Percentiles rank a stretch among this genome's conserved stretches.
Evolutionary conservation across 306 rosid genomes (phyloP).

Genomic region (Acacia melanoxylon): DNA sequence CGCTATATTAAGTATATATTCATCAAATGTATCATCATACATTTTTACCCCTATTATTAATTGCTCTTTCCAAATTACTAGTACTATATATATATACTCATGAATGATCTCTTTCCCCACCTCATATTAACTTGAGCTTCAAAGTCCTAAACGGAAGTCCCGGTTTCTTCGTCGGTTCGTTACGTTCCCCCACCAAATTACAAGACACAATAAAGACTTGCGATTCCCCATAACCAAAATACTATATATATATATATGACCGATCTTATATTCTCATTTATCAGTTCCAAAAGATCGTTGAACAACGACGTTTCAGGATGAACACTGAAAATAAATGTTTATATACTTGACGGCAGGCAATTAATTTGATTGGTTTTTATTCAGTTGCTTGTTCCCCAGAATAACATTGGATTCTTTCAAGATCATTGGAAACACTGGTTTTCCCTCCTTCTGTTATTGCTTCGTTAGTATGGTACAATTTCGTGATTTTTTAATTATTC

Average conservation of each 20-base stretch:
- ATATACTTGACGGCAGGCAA: neutral
- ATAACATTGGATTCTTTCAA: slow-evolving; percentile 41
- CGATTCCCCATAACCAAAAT: neutral
- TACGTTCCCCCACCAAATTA: neutral
- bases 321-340: neutral
- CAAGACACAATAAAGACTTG: neutral
- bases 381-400: neutral
- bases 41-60: neutral
- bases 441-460: slow-evolving; percentile 26
- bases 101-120: neutral
- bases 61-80: neutral
- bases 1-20: neutral
- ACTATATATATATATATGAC: neutral
- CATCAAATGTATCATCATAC: neutral
- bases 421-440: neutral
- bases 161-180: neutral
- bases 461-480: neutral
- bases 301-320: neutral
- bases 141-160: neutral
- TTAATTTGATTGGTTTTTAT: neutral
- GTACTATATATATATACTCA: neutral
- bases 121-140: neutral
- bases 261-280: neutral
- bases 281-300: neutral
- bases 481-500: slow-evolving; percentile 25